Evolutionary conservation across 75 land plant genomes (phyloP).

Genomic region (Larix kaempferi): DNA sequence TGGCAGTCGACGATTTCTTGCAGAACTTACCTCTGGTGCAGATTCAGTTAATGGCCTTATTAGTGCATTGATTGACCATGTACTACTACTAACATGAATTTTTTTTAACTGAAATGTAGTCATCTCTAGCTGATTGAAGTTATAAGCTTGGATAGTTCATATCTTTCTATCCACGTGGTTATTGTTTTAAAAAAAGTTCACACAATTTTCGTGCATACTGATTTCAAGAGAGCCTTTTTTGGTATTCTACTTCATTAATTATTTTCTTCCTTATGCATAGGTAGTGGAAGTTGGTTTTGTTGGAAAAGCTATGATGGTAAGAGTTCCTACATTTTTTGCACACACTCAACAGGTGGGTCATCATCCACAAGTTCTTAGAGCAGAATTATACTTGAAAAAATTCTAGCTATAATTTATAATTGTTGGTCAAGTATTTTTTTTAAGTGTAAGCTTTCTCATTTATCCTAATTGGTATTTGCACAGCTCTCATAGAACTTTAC

Average conservation of each 20-base stretch:
- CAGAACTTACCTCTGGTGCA: constrained; percentile 50
- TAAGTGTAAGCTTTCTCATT: background rate
- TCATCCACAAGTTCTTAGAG: background rate
- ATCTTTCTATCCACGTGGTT: background rate
- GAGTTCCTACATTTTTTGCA: constrained; percentile 54
- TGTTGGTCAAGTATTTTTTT: background rate
- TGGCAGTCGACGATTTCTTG: constrained; percentile 90
- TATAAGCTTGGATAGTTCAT: background rate
- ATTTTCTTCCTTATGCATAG: constrained; percentile 19
- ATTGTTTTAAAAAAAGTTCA: background rate
- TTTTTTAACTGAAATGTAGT: background rate
- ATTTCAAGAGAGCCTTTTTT: constrained; percentile 1
- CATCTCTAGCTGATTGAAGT: background rate
- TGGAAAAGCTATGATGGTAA: constrained; percentile 51
- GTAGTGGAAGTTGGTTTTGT: constrained; percentile 92
- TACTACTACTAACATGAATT: constrained; percentile 16
- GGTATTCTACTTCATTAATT: background rate
- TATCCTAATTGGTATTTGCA: background rate
- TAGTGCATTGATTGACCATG: constrained; percentile 61
- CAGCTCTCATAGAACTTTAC: background rate
- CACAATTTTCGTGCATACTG: background rate
- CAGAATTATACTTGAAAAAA: background rate
- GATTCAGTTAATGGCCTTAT: constrained; percentile 65
- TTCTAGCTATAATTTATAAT: too few species aligned
- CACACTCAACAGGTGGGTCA: constrained; percentile 49